Base-by-base conservation (phyloP, 169 alveolate genomes). In the Plasmodium adleri region DNA sequence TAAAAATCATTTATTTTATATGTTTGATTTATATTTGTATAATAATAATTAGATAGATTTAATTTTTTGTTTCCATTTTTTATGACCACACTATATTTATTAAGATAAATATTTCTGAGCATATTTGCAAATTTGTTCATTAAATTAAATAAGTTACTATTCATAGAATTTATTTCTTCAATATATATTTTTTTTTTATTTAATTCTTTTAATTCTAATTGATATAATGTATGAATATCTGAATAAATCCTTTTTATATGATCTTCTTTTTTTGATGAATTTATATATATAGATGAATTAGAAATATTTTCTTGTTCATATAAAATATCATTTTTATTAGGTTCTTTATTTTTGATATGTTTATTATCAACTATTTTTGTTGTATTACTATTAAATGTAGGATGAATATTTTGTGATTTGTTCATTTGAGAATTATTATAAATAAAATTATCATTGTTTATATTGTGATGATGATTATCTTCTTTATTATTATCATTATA, bases 141-240 rank as follows among this genome's bases (percentile, higher is more conserved):
- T 26, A 67, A 67, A 47, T 12, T 80, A 80, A 67, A 80, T 80
- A 80, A 60, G 17, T 60, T 52, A 49, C 54, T 58, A 15, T 52
- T 68, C 12, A 39, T n/a, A 39, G 54, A 67, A 68, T 80, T 80
- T 67, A 80, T 17, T 52, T 80, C 47, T 39, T 67, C 20, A 22
- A 80, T 71, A 28, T 32, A 50, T 54, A 67, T 80, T n/a, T 67
- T 80, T 80, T 80, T 80, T 54, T 80, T 66, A 43, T 59, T 67
- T 71, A 80, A 59, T 66, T 66, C 54, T 15, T 80, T 80, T 24
- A 58, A 1, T 47, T 80, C 90, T 50, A 66, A 67, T 80, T 80
- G 15, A 32, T 28, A 80, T 67, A 80, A 17, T 24, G 32, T 45
- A 80, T 58, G 72, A 24, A 80, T 80, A 49, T 80, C 83, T 80